Evolutionary conservation across 2,329 filamentous ascomycete genomes (phyloP), one percentile per base, ranked within the genome.

Genomic region (Colletotrichum graminicola): DNA sequence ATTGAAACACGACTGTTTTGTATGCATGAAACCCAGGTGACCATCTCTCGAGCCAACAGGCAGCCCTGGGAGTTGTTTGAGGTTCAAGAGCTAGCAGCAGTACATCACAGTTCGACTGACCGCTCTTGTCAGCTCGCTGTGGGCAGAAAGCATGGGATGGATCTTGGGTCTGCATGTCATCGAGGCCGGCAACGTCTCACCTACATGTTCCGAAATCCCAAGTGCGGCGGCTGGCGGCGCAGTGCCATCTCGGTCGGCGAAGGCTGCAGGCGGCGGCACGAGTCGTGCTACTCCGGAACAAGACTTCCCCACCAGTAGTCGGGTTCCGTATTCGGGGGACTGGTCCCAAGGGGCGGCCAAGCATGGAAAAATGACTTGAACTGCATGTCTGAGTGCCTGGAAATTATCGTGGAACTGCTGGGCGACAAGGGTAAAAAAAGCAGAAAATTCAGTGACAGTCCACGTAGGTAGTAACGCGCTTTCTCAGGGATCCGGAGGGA

Each of bases 321-420:
- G 43, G 43, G n/a, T n/a, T 1, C 43, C 43, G 8, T 45, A 11
- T 43, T 43, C 18, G 14, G 21, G 21, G 14, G n/a, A 39, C 54
- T 23, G 11, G 2, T 21, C 6, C 34, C 23, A 3, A 6, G 4
- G 12, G 10, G 21, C 21, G 10, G 21, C 21, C 54, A 39, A 36
- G 39, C 16, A 45, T 5, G 26, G 26, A 23, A 12, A 12, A 11
- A 1, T 10, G 16, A 2, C 14, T 21, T 45, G 39, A 4, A 7
- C 23, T 1, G 5, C 8, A 36, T 32, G 57, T 32, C 11, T 0
- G 14, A 26, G 34, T 29, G 29, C 52, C 67, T 62, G 41, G 32
- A 71, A 71, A 71, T 71, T 59, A 62, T 71, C 64, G 64, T 67
- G 64, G 56, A 36, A 52, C 67, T 12, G 10, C 51, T 26, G 11